These are phyloP conservation scores for Suillus hirtellus DNA, from an alignment of 768 basidiomycete species.

Conservation along the genomic window DNA sequence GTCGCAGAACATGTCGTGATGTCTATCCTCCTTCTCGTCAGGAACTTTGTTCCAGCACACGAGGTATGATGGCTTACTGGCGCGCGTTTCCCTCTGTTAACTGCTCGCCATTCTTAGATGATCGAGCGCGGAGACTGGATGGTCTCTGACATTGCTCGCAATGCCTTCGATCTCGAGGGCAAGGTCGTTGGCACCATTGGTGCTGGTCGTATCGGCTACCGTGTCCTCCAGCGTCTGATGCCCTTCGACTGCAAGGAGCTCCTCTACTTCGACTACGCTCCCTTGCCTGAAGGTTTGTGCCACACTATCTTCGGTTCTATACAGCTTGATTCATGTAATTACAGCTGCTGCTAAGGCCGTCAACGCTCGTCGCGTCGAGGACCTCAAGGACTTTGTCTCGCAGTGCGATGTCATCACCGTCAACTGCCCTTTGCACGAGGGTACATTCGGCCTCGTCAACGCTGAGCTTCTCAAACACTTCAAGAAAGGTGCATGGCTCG, in stretches of 20 bases:
- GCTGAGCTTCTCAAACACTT: constrained; percentile 81
- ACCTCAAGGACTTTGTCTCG: constrained; percentile 62
- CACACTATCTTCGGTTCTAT: neutral
- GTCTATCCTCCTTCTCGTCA: constrained; percentile 87
- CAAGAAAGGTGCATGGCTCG: constrained; percentile 91
- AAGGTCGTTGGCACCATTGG: constrained; percentile 94
- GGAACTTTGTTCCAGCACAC: constrained; percentile 87
- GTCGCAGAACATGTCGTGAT: constrained; percentile 92
- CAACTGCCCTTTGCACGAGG: constrained; percentile 87
- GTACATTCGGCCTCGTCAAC: constrained; percentile 78
- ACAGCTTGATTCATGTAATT: neutral
- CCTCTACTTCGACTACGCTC: constrained; percentile 84
- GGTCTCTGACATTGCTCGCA: constrained; percentile 79
- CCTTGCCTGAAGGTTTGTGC: constrained; percentile 59
- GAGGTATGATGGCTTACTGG: constrained; percentile 47
- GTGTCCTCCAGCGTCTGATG: constrained; percentile 74
- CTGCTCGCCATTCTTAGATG: constrained; percentile 45
- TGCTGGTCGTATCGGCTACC: constrained; percentile 81
- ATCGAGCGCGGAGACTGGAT: constrained; percentile 86
- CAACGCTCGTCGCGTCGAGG: constrained; percentile 71
- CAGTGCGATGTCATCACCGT: constrained; percentile 83
- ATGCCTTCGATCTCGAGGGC: constrained; percentile 85
- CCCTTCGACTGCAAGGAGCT: constrained; percentile 91
- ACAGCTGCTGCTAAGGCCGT: constrained; percentile 66
- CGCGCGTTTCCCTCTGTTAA: neutral